phyloP scores from a whole-genome alignment of 1,284 basidiomycete genomes.

The Apiotrichum veenhuisii region DNA sequence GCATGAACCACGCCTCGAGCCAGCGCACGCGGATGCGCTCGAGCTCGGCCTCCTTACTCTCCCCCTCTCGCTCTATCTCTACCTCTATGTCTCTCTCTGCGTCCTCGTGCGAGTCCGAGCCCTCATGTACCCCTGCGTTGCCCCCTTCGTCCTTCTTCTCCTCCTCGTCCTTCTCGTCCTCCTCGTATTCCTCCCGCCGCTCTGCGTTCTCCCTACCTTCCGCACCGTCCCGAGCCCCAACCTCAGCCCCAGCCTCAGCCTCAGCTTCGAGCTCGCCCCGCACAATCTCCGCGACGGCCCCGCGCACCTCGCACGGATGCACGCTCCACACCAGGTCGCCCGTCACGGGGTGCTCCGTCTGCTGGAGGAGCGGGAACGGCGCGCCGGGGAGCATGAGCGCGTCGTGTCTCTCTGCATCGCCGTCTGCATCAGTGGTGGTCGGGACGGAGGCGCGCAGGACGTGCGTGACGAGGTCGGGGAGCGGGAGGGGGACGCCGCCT shows the following conservation, averaged over 20 bases:
- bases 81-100: constrained; percentile 6
- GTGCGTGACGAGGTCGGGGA: constrained; percentile 10
- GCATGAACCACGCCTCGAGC: constrained; percentile 42
- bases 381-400: constrained; percentile 17
- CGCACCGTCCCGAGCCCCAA: neutral
- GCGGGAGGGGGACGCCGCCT: constrained; percentile 28
- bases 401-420: too few species aligned
- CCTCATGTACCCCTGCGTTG: neutral
- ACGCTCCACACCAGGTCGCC: constrained; percentile 29
- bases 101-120: too few species aligned
- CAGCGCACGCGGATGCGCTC: constrained; percentile 15
- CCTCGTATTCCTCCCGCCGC: neutral
- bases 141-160: neutral
- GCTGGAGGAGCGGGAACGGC: constrained; percentile 34
- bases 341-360: constrained; percentile 31
- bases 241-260: constrained; percentile 5
- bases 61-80: neutral
- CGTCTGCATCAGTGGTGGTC: constrained; percentile 8
- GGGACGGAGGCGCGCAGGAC: constrained; percentile 6
- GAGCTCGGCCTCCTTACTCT: neutral
- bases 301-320: constrained; percentile 31
- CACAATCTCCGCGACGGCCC: constrained; percentile 29
- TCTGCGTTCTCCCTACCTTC: constrained; percentile 4
- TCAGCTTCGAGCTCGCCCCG: constrained; percentile 2
- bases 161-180: constrained; percentile 7